phyloP scores from a whole-genome alignment of 2,329 filamentous ascomycete species.

The Dactylellina haptotyla region DNA sequence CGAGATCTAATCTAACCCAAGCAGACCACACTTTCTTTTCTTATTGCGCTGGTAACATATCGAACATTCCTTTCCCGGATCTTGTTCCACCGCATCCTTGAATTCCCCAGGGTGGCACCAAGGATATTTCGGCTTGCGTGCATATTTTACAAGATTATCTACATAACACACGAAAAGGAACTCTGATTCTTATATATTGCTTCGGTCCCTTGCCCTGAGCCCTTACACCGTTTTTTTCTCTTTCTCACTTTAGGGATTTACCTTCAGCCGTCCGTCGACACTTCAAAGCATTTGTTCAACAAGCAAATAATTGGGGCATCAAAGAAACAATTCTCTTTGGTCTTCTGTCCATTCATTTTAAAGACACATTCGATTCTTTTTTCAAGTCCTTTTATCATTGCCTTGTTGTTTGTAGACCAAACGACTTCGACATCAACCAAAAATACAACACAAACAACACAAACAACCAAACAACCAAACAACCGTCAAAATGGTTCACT shows the following conservation, averaged over 20 bases:
- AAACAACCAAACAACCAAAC: background rate
- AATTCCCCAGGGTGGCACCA: constrained; percentile 49
- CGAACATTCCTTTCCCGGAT: constrained; percentile 54
- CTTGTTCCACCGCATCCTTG: constrained; percentile 51
- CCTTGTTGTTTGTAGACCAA: constrained; percentile 48
- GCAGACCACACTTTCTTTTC: constrained; percentile 21
- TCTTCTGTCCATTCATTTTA: constrained; percentile 47
- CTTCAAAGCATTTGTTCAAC: constrained; percentile 18
- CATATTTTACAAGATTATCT: constrained; percentile 50
- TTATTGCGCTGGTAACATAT: constrained; percentile 31
- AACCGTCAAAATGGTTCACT: constrained; percentile 47
- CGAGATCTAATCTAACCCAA: constrained; percentile 52
- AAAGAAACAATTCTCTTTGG: constrained; percentile 29
- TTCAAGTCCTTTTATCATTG: constrained; percentile 5
- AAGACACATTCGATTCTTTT: constrained; percentile 6
- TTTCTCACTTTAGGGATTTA: constrained; percentile 20
- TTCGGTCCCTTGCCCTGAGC: constrained; percentile 21
- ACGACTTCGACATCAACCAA: constrained; percentile 16
- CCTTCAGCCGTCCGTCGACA: constrained; percentile 46
- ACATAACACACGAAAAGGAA: constrained; percentile 5
- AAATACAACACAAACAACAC: constrained; percentile 49
- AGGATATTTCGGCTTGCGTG: constrained; percentile 53
- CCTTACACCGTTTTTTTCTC: constrained; percentile 27
- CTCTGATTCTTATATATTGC: constrained; percentile 42
- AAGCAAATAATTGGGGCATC: constrained; percentile 26